These are phyloP conservation scores for Hypoxylon sp. DNA, from an alignment of 2,329 filamentous ascomycete genomes.

Conservation along the genomic window DNA sequence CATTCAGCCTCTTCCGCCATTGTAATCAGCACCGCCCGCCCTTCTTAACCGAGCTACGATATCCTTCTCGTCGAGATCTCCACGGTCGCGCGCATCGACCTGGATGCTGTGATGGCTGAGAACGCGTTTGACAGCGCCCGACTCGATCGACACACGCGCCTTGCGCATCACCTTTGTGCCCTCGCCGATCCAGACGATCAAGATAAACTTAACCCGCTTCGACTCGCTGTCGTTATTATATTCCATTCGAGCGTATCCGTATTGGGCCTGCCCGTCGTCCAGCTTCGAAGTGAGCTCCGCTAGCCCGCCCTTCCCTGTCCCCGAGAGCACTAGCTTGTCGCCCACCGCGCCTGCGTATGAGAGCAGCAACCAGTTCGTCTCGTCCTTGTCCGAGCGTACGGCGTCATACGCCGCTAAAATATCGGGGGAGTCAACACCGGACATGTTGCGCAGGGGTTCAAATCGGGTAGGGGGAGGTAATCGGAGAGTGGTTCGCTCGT, in stretches of 20 bases:
- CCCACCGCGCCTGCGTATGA: slow-evolving; percentile 70
- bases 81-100: slow-evolving; percentile 72
- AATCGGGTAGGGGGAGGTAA: slow-evolving; percentile 10
- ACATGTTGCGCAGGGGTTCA: slow-evolving; percentile 59
- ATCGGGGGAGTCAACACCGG: slow-evolving; percentile 70
- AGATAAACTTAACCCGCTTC: slow-evolving; percentile 76
- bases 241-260: slow-evolving; percentile 76
- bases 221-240: slow-evolving; percentile 80
- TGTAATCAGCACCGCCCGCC: slow-evolving; percentile 79
- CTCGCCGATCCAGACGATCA: slow-evolving; percentile 78
- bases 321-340: slow-evolving; percentile 69
- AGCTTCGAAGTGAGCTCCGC: slow-evolving; percentile 69
- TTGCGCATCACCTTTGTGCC: slow-evolving; percentile 78
- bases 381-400: slow-evolving; percentile 76
- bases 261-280: slow-evolving; percentile 73
- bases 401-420: slow-evolving; percentile 76
- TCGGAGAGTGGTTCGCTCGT: slow-evolving; percentile 16
- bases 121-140: slow-evolving; percentile 74
- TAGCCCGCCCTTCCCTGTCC: slow-evolving; percentile 73
- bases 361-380: slow-evolving; percentile 77
- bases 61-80: slow-evolving; percentile 73
- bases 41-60: slow-evolving; percentile 73
- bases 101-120: slow-evolving; percentile 76
- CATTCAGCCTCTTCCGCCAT: slow-evolving; percentile 71
- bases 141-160: slow-evolving; percentile 77